Conservation (phyloP, 306 rosid species). For the Fragaria ananassa region DNA sequence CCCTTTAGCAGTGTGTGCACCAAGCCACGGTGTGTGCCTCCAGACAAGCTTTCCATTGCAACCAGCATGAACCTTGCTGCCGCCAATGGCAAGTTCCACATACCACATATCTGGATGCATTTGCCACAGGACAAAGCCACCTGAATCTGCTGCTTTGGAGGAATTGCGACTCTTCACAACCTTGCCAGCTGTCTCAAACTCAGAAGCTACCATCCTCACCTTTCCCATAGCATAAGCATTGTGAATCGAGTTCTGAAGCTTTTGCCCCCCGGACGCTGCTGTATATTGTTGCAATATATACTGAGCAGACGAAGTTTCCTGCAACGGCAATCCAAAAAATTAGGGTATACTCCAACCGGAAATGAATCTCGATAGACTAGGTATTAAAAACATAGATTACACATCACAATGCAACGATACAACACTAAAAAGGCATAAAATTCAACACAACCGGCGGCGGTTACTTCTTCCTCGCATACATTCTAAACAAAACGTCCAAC, state of each 20-base stretch:
- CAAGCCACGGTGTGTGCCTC: slow-evolving; percentile 99
- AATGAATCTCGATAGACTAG: not conserved
- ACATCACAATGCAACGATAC: not conserved
- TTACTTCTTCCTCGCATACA: not conserved
- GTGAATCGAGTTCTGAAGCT: slow-evolving; percentile 70
- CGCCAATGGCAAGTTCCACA: slow-evolving; percentile 97
- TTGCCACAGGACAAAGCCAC: slow-evolving; percentile 98
- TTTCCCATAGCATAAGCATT: slow-evolving; percentile 98
- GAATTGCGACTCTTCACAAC: slow-evolving; percentile 70
- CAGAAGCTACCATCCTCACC: slow-evolving; percentile 93
- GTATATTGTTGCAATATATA: slow-evolving; percentile 95
- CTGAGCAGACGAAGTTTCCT: slow-evolving; percentile 98
- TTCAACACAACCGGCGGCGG: not conserved
- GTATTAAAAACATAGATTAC: not conserved
- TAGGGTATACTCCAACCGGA: not conserved
- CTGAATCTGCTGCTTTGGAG: slow-evolving; percentile 79
- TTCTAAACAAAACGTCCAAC: not conserved
- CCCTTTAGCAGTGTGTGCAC: slow-evolving; percentile 97
- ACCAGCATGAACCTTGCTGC: slow-evolving; percentile 98
- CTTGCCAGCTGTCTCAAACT: slow-evolving; percentile 85
- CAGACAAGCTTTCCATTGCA: slow-evolving; percentile 95
- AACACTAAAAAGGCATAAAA: not conserved
- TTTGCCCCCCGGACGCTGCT: slow-evolving; percentile 93
- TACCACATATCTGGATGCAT: slow-evolving; percentile 99
- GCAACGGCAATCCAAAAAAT: slow-evolving; percentile 30